Percentiles rank a stretch among this genome's conserved stretches.
These are phyloP conservation scores for Pittosporum tobira DNA, from an alignment of 129 eudicot species.

Conservation along the genomic window DNA sequence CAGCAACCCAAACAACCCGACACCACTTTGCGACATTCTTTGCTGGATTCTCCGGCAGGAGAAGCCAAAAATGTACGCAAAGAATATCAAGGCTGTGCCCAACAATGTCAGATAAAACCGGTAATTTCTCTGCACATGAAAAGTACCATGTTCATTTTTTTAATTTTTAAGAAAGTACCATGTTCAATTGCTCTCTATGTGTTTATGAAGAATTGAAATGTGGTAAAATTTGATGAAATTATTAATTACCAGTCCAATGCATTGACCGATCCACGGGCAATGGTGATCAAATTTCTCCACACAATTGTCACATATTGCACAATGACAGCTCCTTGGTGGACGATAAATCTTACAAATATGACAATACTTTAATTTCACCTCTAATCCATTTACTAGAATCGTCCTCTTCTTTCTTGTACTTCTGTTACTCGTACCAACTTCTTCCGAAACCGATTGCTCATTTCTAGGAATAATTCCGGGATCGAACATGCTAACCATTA, in stretches of 20 bases:
- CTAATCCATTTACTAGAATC: conserved; percentile 8
- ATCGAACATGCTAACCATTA: conserved; percentile 7
- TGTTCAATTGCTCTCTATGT: too few species aligned
- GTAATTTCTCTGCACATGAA: conserved; percentile 13
- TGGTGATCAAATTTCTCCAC: conserved; percentile 20
- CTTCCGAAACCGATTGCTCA: neutral
- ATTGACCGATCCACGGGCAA: conserved; percentile 18
- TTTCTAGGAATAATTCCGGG: conserved; percentile 19
- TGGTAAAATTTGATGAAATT: neutral
- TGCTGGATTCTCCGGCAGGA: conserved; percentile 1
- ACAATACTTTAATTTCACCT: conserved; percentile 16
- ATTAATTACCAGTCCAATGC: conserved; percentile 14
- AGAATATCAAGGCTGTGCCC: conserved; percentile 3
- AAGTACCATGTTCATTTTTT: neutral
- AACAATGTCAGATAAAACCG: neutral
- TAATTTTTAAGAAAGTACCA: too few species aligned
- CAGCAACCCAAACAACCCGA: neutral
- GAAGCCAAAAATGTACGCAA: neutral
- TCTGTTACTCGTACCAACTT: neutral
- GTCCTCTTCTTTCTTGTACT: conserved; percentile 1
- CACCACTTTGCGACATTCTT: neutral
- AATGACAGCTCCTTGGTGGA: conserved; percentile 18
- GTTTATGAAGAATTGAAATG: too few species aligned
- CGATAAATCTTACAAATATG: conserved; percentile 7
- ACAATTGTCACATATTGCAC: conserved; percentile 18